Conservation (phyloP, 2,329 filamentous ascomycete genomes). For the Macrophomina pseudophaseolina region DNA sequence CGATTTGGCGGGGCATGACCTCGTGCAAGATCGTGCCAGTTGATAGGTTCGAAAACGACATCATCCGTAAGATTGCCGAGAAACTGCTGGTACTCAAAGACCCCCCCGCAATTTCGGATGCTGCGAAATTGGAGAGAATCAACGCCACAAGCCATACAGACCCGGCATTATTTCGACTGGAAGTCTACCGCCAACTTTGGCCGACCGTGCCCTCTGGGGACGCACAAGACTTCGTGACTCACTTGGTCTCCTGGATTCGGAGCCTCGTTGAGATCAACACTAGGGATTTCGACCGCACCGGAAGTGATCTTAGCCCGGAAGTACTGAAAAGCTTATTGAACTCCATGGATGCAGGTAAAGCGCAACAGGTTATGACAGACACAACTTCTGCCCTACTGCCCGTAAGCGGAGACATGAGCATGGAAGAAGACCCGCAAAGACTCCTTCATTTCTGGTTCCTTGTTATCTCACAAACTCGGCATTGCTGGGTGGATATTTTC, state of each 20-base stretch:
- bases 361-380: background rate
- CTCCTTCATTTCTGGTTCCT: slow-evolving; percentile 1
- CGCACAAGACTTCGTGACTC: background rate
- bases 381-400: background rate
- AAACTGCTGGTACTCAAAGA: background rate
- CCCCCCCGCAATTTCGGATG: background rate
- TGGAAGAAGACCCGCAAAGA: background rate
- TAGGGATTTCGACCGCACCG: background rate
- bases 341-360: background rate
- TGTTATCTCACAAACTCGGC: background rate
- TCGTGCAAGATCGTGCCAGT: background rate
- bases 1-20: slow-evolving; percentile 16
- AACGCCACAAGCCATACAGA: background rate
- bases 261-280: background rate
- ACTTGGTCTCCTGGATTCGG: slow-evolving; percentile 1
- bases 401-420: background rate
- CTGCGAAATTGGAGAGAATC: background rate
- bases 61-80: slow-evolving; percentile 3
- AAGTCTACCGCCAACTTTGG: slow-evolving; percentile 10
- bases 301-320: background rate
- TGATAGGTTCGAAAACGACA: background rate
- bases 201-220: background rate
- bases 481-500: background rate
- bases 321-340: slow-evolving; percentile 10
- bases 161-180: slow-evolving; percentile 1